phyloP scores from a whole-genome alignment of 2,329 filamentous ascomycete species.

The Neoscytalidium dimidiatum region DNA sequence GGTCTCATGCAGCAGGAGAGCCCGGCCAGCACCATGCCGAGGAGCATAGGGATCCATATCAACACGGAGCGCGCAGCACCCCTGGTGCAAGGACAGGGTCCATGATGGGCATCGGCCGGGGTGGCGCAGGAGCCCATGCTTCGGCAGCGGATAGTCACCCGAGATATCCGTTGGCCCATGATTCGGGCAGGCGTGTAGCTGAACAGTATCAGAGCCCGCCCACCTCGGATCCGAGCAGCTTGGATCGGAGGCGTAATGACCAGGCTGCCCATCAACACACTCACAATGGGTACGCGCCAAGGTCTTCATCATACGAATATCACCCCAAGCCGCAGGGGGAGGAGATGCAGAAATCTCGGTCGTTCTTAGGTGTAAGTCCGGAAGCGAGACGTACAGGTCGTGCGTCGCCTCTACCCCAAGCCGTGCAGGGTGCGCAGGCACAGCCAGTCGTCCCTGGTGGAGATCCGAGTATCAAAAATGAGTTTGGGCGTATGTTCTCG shows the following conservation, averaged over 20 bases:
- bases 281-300: constrained; percentile 31
- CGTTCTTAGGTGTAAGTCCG: constrained; percentile 68
- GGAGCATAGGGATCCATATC: constrained; percentile 28
- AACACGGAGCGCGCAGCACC: not conserved
- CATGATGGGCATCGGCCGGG: constrained; percentile 11
- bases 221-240: constrained; percentile 39
- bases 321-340: constrained; percentile 48
- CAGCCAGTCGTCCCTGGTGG: constrained; percentile 76
- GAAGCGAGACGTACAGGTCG: constrained; percentile 83
- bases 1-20: constrained; percentile 31
- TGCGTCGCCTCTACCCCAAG: constrained; percentile 85
- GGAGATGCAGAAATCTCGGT: constrained; percentile 62
- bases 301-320: constrained; percentile 36
- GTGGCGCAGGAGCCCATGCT: not conserved
- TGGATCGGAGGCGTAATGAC: constrained; percentile 36
- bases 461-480: constrained; percentile 89
- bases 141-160: constrained; percentile 9
- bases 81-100: not conserved
- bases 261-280: constrained; percentile 36
- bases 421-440: constrained; percentile 87
- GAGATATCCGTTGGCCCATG: constrained; percentile 29
- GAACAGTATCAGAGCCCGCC: constrained; percentile 42
- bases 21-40: constrained; percentile 31
- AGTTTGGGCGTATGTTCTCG: constrained; percentile 92
- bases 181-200: constrained; percentile 35